A percentile compares a stretch with the other conserved stretches of the same genome.
Conservation (phyloP, 495 filamentous ascomycete species). For the Trichoderma erinaceum region DNA sequence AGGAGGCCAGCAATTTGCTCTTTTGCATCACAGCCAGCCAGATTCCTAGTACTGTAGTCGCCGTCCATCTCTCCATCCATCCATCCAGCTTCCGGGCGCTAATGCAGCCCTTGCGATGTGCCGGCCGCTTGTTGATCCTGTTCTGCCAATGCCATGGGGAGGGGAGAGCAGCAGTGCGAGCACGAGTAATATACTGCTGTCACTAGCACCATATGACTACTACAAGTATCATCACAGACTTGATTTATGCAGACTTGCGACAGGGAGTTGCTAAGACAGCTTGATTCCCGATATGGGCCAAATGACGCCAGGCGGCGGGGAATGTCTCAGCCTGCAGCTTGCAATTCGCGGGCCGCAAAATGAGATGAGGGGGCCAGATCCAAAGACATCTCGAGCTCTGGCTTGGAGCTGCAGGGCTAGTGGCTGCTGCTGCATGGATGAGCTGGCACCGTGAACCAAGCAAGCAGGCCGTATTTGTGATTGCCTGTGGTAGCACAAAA, state of each 20-base stretch:
- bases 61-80: background rate
- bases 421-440: slow-evolving; percentile 11
- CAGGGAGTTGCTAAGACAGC: slow-evolving; percentile 4
- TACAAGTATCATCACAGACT: background rate
- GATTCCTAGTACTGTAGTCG: slow-evolving; percentile 4
- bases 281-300: slow-evolving; percentile 3
- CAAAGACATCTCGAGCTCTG: background rate
- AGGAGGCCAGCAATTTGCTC: background rate
- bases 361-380: background rate
- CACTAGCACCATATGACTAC: background rate
- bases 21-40: background rate
- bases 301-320: slow-evolving; percentile 4
- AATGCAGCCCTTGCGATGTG: slow-evolving; percentile 6
- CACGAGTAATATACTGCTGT: background rate
- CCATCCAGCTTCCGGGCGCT: slow-evolving; percentile 1
- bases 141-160: background rate
- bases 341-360: background rate
- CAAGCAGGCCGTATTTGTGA: background rate
- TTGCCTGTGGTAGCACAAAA: background rate
- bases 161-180: background rate
- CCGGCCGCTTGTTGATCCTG: background rate
- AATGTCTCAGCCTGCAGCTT: slow-evolving; percentile 5
- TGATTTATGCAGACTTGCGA: background rate
- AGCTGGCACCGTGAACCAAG: slow-evolving; percentile 2
- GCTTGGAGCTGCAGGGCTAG: background rate